A percentile compares a stretch with the other conserved stretches of the same genome.
Conservation (phyloP, 139 green algal species). For the Asterochloris erici region DNA sequence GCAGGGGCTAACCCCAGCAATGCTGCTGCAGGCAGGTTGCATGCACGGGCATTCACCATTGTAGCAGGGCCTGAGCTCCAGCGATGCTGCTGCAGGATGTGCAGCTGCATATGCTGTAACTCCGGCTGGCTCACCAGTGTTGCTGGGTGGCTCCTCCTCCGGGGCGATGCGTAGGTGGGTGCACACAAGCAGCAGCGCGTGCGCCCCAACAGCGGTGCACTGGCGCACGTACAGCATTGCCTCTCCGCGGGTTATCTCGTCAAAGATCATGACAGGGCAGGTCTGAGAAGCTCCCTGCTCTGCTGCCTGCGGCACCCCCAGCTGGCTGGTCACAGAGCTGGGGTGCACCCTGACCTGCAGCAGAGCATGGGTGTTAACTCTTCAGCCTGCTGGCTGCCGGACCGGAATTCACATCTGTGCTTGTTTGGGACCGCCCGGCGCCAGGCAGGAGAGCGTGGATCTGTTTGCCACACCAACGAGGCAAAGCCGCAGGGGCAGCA, state of each 20-base stretch:
- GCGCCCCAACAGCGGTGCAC: slow-evolving; percentile 37
- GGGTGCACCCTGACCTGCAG: slow-evolving; percentile 43
- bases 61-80: too few species aligned
- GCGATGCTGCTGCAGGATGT: too few species aligned
- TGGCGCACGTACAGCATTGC: slow-evolving; percentile 39
- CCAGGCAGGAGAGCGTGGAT: too few species aligned
- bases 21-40: too few species aligned
- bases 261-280: slow-evolving; percentile 30
- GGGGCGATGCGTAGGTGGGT: slow-evolving; percentile 23
- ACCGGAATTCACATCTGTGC: too few species aligned
- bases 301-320: slow-evolving; percentile 1
- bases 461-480: too few species aligned
- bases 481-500: too few species aligned
- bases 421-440: too few species aligned
- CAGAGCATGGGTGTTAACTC: not conserved
- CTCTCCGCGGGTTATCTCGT: slow-evolving; percentile 57
- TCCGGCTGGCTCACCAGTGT: too few species aligned
- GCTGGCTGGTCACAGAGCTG: slow-evolving; percentile 35
- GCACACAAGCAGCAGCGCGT: slow-evolving; percentile 43
- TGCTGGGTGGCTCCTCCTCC: not conserved
- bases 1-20: too few species aligned
- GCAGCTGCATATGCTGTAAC: too few species aligned
- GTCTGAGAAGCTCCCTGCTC: not conserved
- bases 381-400: not conserved
- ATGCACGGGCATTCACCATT: too few species aligned